Percentiles rank a stretch among this genome's conserved stretches.
Conservation (phyloP, 192 early-diverging fungal genomes). For the Allomyces macrogynus region DNA sequence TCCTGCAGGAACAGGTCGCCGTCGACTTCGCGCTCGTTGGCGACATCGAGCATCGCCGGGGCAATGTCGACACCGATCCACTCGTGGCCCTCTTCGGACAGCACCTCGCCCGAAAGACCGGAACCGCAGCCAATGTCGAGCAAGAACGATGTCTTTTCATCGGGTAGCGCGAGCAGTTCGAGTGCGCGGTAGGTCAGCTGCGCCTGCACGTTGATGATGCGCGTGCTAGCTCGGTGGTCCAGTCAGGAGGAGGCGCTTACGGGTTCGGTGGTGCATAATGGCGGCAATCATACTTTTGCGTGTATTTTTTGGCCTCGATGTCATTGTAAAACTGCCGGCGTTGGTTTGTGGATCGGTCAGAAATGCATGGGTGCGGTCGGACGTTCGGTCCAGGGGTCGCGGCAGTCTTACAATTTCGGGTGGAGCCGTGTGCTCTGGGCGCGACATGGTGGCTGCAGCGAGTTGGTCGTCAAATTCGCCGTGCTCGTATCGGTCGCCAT, state of each 20-base stretch:
- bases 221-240: constrained; percentile 35
- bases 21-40: constrained; percentile 72
- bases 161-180: constrained; percentile 68
- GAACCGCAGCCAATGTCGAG: constrained; percentile 97
- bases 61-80: constrained; percentile 97
- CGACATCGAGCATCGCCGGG: constrained; percentile 82
- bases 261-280: background rate
- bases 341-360: constrained; percentile 1
- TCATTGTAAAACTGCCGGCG: constrained; percentile 82
- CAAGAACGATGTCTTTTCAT: constrained; percentile 47
- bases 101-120: constrained; percentile 80
- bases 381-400: background rate
- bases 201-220: constrained; percentile 80
- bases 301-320: constrained; percentile 82
- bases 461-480: background rate
- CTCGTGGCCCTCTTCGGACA: constrained; percentile 84
- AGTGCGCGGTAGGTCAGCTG: constrained; percentile 83
- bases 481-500: too few relatives aligned
- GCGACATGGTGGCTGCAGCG: constrained; percentile 37
- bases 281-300: constrained; percentile 51
- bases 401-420: constrained; percentile 66
- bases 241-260: background rate
- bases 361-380: background rate
- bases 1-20: constrained; percentile 93
- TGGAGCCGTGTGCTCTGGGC: constrained; percentile 89